Conservation (phyloP, 129 eudicot genomes). For the Silybum marianum region DNA sequence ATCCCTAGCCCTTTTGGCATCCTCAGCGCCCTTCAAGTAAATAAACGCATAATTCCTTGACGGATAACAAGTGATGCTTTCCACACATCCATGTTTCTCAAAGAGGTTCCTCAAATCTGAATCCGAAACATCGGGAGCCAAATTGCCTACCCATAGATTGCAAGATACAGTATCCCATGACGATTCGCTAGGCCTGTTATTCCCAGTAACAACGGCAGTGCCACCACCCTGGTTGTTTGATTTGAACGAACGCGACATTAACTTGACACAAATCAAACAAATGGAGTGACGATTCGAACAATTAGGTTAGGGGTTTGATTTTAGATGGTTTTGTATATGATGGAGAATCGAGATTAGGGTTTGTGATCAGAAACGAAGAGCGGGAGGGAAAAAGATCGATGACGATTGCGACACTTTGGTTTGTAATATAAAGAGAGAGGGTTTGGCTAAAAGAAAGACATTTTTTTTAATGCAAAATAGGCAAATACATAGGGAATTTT, state of each 20-base stretch:
- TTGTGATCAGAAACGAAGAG: background rate
- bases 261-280: background rate
- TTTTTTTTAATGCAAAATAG: background rate
- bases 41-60: conserved; percentile 55
- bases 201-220: background rate
- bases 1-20: conserved; percentile 48
- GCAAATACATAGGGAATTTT: no score
- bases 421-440: background rate
- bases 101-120: conserved; percentile 47
- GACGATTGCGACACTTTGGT: background rate
- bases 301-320: background rate
- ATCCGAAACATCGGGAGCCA: conserved; percentile 50
- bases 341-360: conserved; percentile 6
- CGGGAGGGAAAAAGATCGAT: background rate
- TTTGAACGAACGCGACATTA: conserved; percentile 11
- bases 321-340: background rate
- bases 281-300: background rate
- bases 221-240: background rate
- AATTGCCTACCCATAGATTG: conserved; percentile 62
- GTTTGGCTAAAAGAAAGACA: background rate
- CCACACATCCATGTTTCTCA: conserved; percentile 46
- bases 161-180: conserved; percentile 30
- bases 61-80: conserved; percentile 39
- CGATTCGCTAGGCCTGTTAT: background rate
- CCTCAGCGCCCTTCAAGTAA: conserved; percentile 46